Percentiles rank a stretch among this genome's conserved stretches.
These are phyloP conservation scores for Kurtzmaniella natalensis DNA, from an alignment of 1,139 yeast genomes.

Conservation along the genomic window DNA sequence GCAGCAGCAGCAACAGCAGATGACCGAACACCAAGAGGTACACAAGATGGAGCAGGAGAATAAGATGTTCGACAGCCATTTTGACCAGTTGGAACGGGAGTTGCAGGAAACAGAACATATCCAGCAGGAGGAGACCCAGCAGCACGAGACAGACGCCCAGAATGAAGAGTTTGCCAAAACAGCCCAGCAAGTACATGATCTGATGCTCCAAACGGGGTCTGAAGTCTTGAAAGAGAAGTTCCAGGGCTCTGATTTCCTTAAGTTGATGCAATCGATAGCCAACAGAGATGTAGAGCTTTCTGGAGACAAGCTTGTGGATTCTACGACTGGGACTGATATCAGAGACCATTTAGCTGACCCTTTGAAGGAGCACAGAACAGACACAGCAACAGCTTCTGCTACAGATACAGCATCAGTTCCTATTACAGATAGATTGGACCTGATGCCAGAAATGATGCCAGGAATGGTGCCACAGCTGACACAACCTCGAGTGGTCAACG, in stretches of 20 bases:
- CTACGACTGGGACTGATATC: slow-evolving; percentile 24
- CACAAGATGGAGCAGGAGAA: slow-evolving; percentile 27
- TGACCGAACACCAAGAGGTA: slow-evolving; percentile 27
- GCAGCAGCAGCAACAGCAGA: slow-evolving; percentile 6
- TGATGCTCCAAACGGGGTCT: slow-evolving; percentile 22
- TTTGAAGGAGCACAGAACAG: slow-evolving; percentile 9
- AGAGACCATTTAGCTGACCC: slow-evolving; percentile 23
- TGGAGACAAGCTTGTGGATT: slow-evolving; percentile 37
- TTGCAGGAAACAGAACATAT: slow-evolving; percentile 13
- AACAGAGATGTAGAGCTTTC: slow-evolving; percentile 36
- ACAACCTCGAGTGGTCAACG: slow-evolving; percentile 1
- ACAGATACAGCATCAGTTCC: slow-evolving; percentile 1
- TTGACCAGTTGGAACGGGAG: slow-evolving; percentile 34
- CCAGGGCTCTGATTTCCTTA: slow-evolving; percentile 35
- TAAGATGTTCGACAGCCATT: slow-evolving; percentile 31
- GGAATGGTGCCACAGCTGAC: neutral
- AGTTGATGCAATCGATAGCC: slow-evolving; percentile 38
- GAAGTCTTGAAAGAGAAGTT: slow-evolving; percentile 29
- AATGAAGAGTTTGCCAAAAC: slow-evolving; percentile 40
- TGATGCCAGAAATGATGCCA: neutral
- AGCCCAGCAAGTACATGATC: slow-evolving; percentile 33
- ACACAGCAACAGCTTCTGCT: slow-evolving; percentile 2
- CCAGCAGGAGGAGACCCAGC: slow-evolving; percentile 9
- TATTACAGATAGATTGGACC: too few species aligned
- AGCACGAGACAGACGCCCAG: slow-evolving; percentile 16